Base-by-base conservation (phyloP, 805 yeast species). In the Limtongozyma cylindracea region DNA sequence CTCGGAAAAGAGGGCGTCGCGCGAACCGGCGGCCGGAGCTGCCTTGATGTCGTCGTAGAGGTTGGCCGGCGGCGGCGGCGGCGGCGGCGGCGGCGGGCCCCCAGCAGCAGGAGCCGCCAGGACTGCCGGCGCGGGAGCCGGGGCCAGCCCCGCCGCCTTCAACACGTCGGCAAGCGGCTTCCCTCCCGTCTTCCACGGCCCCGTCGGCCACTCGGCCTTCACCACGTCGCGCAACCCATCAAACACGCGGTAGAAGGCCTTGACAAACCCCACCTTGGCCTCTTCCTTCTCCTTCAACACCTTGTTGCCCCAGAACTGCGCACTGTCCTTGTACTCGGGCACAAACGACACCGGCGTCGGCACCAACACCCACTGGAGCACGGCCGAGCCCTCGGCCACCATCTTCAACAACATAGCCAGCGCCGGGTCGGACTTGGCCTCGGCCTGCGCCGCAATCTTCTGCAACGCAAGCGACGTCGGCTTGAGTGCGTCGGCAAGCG, bases 261-360 rank as follows among this genome's bases (percentile, higher is more conserved):
- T 64, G 18, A 72, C 93, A 96, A 96, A 88, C 18, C 61, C 53
- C 32, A 73, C 80, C 21, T 60, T 47, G n/a, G n/a, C 6, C n/a
- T n/a, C n/a, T 11, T 70, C 91, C 44, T 61, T 78, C 28, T 78
- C 93, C 45, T 82, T 82, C 41, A 82, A 47, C 19, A 84, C 70
- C 34, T 92, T 63, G 47, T 88, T 82, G 8, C 91, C 61, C 80
- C 95, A 88, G 47, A 88, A 88, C 41, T 72, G 84, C 17, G 93
- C 74, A 11, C 91, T 65, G 38, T 88, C 98, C 39, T 71, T 74
- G 47, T 68, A 74, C 31, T 82, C 94, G 3, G 72, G 62, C 25
- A 88, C 59, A 30, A 56, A 61, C 0, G 77, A 62, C 10, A 72
- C 62, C 1, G 95, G 93, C 4, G 77, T 65, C 3, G 56, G 62